Conservation (phyloP, 2,329 filamentous ascomycete species). For the Colletotrichum gigasporum region DNA sequence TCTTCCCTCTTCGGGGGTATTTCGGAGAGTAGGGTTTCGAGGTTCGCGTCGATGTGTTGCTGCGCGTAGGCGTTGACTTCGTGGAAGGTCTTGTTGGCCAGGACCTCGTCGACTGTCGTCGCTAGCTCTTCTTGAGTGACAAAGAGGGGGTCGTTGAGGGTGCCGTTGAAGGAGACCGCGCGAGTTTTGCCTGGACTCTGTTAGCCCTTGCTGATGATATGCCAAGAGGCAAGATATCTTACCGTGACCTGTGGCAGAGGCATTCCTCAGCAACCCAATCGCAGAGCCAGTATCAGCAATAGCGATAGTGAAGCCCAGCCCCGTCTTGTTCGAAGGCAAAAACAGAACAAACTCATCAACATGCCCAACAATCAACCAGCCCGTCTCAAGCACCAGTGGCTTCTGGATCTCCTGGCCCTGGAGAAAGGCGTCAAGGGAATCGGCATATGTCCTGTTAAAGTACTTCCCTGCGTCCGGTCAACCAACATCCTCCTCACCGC, state of each 20-base stretch:
- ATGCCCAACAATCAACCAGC: conserved; percentile 43
- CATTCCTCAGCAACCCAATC: conserved; percentile 36
- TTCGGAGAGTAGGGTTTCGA: conserved; percentile 7
- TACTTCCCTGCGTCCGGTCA: conserved; percentile 11
- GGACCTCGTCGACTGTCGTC: conserved; percentile 26
- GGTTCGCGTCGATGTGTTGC: conserved; percentile 32
- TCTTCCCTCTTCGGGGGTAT: conserved; percentile 35
- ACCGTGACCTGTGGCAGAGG: conserved; percentile 37
- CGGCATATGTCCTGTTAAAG: conserved; percentile 35
- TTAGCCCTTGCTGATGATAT: no score
- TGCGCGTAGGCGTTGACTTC: conserved; percentile 15
- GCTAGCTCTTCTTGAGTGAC: neutral
- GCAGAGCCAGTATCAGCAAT: conserved; percentile 36
- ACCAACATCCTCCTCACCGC: neutral
- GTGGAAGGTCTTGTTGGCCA: conserved; percentile 22
- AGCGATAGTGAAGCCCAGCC: conserved; percentile 35
- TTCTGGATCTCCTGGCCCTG: conserved; percentile 45
- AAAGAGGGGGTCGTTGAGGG: neutral
- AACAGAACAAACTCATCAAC: conserved; percentile 47
- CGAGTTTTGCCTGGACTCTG: neutral
- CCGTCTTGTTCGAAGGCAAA: conserved; percentile 33
- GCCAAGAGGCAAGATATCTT: no score
- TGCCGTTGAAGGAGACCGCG: neutral
- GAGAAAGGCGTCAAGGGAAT: conserved; percentile 41
- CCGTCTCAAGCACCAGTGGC: conserved; percentile 44